These are phyloP conservation scores for Verticillium tricorpus DNA, from an alignment of 2,329 filamentous ascomycete genomes.

Conservation along the genomic window DNA sequence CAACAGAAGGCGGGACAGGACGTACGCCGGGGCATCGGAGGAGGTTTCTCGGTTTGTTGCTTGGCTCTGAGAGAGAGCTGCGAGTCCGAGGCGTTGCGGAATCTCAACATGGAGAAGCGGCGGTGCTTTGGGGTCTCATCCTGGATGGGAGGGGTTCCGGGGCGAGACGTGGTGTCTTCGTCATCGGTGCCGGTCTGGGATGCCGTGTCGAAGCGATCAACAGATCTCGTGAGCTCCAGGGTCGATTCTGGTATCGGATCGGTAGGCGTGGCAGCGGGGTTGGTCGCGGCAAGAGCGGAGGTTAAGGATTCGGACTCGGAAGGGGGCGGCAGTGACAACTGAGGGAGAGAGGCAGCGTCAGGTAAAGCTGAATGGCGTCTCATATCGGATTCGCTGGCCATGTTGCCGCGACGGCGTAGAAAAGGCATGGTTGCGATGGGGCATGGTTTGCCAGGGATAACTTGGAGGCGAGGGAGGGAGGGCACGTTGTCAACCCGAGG, in stretches of 20 bases:
- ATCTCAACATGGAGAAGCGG: constrained; percentile 69
- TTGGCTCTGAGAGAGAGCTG: constrained; percentile 76
- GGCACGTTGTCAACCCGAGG: not conserved
- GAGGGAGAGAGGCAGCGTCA: constrained; percentile 20
- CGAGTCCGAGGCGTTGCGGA: constrained; percentile 89
- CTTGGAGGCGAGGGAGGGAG: constrained; percentile 2
- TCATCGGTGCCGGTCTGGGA: constrained; percentile 3
- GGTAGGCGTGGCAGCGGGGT: not conserved
- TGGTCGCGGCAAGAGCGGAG: constrained; percentile 16
- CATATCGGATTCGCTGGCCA: constrained; percentile 56
- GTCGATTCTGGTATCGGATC: not conserved
- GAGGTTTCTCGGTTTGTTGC: constrained; percentile 56
- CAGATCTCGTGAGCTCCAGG: constrained; percentile 3
- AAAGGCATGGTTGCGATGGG: constrained; percentile 49
- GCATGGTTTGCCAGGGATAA: constrained; percentile 25
- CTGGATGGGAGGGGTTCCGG: constrained; percentile 46
- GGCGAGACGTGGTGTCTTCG: constrained; percentile 25
- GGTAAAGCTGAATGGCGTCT: constrained; percentile 43
- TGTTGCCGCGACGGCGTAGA: constrained; percentile 56
- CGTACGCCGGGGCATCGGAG: constrained; percentile 56
- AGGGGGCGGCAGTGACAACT: constrained; percentile 14
- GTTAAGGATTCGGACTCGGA: constrained; percentile 14
- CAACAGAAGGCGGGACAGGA: constrained; percentile 12
- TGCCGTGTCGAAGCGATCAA: constrained; percentile 3
- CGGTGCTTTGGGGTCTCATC: constrained; percentile 53